Base-by-base conservation (phyloP, 2,329 filamentous ascomycete species). In the Colletotrichum scovillei region DNA sequence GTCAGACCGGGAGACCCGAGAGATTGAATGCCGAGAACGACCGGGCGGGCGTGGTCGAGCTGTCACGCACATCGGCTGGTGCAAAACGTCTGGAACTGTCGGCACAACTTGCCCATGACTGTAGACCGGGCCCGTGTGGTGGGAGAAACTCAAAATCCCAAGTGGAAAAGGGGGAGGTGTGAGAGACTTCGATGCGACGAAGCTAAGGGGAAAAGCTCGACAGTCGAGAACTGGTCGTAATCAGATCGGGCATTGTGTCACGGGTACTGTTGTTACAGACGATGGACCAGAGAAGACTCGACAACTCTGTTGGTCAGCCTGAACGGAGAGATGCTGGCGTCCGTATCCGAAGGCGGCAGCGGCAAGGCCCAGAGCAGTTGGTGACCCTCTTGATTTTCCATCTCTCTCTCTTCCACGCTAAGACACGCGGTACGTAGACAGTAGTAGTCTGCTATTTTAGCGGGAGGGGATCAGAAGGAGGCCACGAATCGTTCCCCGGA, bases 101-200 rank as follows among this genome's bases (percentile, higher is more conserved):
- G 70, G 66, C 70, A 73, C 60, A 70, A 64, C 14, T 56, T 73
- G 66, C 70, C 66, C 66, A 42, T 19, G 24, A 38, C 42, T 66
- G 42, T 24, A 42, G 59, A 64, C 60, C 42, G 30, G 70, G 65
- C 46, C 32, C 32, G 58, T 24, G 70, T 24, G n/a, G 38, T 55
- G 38, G 57, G 30, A 53, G 49, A 72, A 63, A 69, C 56, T 63
- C 52, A 49, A 63, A 63, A 19, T 26, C 32, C 26, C 11, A 22
- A 35, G 38, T 26, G 57, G 11, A 57, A 24, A 49, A 49, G 19
- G 42, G 49, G 32, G 49, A 30, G 24, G 6, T 22, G 58, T 12
- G 42, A 35, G 32, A 16, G 35, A 30, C 14, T n/a, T 16, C 38
- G 14, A 49, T 19, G 24, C 46, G 24, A 14, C 56, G 56, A 52